These are phyloP conservation scores for Puccinia hordei DNA, from an alignment of 1,284 basidiomycete species.

Conservation along the genomic window DNA sequence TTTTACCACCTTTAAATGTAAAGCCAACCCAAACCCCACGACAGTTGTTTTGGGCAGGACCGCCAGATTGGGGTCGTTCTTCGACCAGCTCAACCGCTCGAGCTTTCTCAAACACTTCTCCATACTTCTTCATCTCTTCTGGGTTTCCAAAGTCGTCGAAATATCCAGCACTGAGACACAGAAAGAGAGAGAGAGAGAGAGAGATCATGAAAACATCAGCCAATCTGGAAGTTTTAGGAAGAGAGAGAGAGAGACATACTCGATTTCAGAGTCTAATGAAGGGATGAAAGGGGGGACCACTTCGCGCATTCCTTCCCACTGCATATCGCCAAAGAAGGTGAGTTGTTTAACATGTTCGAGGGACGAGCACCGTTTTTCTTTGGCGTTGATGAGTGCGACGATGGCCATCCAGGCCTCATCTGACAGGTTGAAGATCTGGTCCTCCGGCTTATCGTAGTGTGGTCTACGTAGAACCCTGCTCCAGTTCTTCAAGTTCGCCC, in stretches of 20 bases:
- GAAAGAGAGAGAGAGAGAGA: neutral
- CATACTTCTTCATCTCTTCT: conserved; percentile 92
- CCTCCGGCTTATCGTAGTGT: conserved; percentile 92
- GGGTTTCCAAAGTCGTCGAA: conserved; percentile 93
- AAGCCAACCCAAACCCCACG: conserved; percentile 95
- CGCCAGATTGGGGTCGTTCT: conserved; percentile 76
- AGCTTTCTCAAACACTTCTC: conserved; percentile 96
- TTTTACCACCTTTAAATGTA: conserved; percentile 67
- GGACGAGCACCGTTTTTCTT: conserved; percentile 75
- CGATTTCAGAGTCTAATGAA: conserved; percentile 88
- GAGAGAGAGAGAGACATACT: conserved; percentile 58
- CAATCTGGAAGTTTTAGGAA: neutral
- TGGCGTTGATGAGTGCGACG: conserved; percentile 73
- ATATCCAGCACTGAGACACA: conserved; percentile 72
- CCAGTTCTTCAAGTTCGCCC: conserved; percentile 99
- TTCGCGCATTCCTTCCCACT: conserved; percentile 77
- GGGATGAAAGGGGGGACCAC: conserved; percentile 92
- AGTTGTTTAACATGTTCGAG: conserved; percentile 74
- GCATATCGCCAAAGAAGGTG: conserved; percentile 77
- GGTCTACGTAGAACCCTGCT: conserved; percentile 81
- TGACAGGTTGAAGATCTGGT: conserved; percentile 92
- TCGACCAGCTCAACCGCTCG: conserved; percentile 85
- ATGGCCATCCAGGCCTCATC: conserved; percentile 97
- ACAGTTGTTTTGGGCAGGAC: conserved; percentile 51
- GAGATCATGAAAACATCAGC: neutral